Evolutionary conservation across 2,329 filamentous ascomycete species (phyloP).

Genomic region (Alternaria angustiovoidea): DNA sequence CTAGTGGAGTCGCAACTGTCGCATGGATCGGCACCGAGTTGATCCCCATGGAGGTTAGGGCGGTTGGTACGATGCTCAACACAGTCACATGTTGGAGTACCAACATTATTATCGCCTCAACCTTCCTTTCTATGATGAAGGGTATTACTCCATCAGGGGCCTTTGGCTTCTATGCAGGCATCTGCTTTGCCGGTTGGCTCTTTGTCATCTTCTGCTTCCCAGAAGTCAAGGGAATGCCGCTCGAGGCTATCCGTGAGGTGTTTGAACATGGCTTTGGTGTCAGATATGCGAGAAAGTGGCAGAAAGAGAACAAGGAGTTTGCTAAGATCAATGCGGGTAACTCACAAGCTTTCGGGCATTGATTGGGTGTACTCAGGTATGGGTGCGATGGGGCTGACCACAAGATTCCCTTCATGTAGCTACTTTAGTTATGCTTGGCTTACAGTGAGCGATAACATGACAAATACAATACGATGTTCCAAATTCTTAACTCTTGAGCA

Average conservation of each 20-base stretch:
- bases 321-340: slow-evolving; percentile 36
- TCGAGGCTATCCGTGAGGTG: slow-evolving; percentile 48
- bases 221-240: slow-evolving; percentile 46
- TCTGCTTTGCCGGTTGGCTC: slow-evolving; percentile 49
- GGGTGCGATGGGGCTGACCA: background rate
- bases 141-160: slow-evolving; percentile 48
- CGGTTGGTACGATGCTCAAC: slow-evolving; percentile 50
- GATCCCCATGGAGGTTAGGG: slow-evolving; percentile 49
- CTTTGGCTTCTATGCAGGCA: slow-evolving; percentile 51
- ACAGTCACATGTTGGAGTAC: slow-evolving; percentile 45
- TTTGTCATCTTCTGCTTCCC: slow-evolving; percentile 50
- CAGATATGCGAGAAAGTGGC: slow-evolving; percentile 45
- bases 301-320: slow-evolving; percentile 49
- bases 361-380: background rate
- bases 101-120: slow-evolving; percentile 49
- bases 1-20: slow-evolving; percentile 4
- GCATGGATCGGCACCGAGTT: slow-evolving; percentile 42
- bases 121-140: slow-evolving; percentile 53
- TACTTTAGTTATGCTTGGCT: background rate
- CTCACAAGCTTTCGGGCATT: slow-evolving; percentile 34
- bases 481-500: background rate
- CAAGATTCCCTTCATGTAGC: background rate
- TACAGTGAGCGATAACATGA: background rate
- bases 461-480: background rate
- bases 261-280: slow-evolving; percentile 50